These are phyloP conservation scores for Penicillium sp. DNA, from an alignment of 2,329 filamentous ascomycete species.

Conservation along the genomic window DNA sequence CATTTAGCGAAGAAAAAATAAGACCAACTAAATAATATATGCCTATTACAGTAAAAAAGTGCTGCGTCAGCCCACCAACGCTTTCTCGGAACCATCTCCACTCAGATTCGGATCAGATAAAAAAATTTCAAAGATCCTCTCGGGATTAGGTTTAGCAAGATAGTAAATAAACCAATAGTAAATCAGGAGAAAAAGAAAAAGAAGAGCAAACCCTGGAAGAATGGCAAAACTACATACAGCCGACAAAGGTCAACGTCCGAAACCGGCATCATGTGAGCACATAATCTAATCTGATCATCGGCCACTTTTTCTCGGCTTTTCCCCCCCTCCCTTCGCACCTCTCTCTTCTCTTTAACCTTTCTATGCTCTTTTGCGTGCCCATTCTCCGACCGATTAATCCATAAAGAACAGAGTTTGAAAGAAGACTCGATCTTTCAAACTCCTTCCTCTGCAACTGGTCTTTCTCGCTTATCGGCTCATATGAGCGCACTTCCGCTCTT, in stretches of 20 bases:
- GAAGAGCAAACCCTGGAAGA: not conserved
- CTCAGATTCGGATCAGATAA: conserved; percentile 23
- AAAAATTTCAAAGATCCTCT: conserved; percentile 9
- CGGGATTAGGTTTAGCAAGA: not conserved
- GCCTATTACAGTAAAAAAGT: not conserved
- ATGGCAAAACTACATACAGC: not conserved
- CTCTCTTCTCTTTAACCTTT: not conserved
- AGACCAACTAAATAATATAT: not conserved
- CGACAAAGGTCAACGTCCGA: conserved; percentile 22
- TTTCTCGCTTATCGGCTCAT: conserved; percentile 34
- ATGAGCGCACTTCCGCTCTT: conserved; percentile 38
- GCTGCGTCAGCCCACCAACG: conserved; percentile 23
- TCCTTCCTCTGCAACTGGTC: conserved; percentile 1
- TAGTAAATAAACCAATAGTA: conserved; percentile 2
- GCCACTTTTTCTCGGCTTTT: conserved; percentile 20
- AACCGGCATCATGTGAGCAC: conserved; percentile 30
- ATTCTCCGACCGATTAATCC: not conserved
- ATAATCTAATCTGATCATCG: conserved; percentile 32
- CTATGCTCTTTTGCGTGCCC: not conserved
- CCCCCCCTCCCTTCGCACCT: conserved; percentile 2
- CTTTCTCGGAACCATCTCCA: conserved; percentile 14
- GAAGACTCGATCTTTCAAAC: not conserved
- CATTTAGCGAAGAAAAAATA: conserved; percentile 4
- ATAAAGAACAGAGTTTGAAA: not conserved
- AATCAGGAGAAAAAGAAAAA: conserved; percentile 5